A percentile compares a stretch with the other conserved stretches of the same genome.
Evolutionary conservation across 495 filamentous ascomycete species (phyloP).

Genomic region (Penicillium soppii): DNA sequence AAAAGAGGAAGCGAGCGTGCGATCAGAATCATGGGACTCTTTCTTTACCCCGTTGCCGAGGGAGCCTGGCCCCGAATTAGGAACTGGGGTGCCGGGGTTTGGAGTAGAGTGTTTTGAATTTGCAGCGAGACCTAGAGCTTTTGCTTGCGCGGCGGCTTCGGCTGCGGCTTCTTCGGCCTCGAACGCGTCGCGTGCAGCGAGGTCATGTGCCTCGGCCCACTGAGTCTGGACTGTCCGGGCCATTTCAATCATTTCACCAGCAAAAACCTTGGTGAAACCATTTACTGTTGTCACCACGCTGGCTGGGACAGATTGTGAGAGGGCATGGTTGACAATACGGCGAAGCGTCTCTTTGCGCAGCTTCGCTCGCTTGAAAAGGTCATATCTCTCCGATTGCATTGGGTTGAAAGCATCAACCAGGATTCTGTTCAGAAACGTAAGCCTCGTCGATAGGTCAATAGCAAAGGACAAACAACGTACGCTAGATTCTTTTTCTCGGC

Average conservation of each 20-base stretch:
- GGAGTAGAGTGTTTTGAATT: slow-evolving; percentile 17
- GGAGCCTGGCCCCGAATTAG: background rate
- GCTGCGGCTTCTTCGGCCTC: slow-evolving; percentile 36
- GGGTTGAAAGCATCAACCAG: slow-evolving; percentile 67
- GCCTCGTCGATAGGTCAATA: slow-evolving; percentile 5
- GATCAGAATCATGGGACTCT: slow-evolving; percentile 18
- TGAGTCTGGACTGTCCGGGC: slow-evolving; percentile 77
- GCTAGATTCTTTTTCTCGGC: slow-evolving; percentile 68
- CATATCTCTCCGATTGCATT: slow-evolving; percentile 70
- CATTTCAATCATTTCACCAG: slow-evolving; percentile 78
- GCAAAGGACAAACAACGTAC: slow-evolving; percentile 33
- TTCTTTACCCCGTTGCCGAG: slow-evolving; percentile 24
- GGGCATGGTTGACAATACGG: slow-evolving; percentile 80
- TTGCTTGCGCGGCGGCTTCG: slow-evolving; percentile 40
- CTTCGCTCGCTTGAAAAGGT: slow-evolving; percentile 68
- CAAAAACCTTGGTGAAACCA: slow-evolving; percentile 78
- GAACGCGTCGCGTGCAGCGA: slow-evolving; percentile 32
- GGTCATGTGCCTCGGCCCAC: slow-evolving; percentile 60
- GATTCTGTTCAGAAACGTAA: slow-evolving; percentile 43
- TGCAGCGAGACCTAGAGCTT: slow-evolving; percentile 23
- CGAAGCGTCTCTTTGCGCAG: slow-evolving; percentile 62
- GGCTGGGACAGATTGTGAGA: slow-evolving; percentile 80
- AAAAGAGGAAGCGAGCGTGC: slow-evolving; percentile 15
- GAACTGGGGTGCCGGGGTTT: slow-evolving; percentile 17
- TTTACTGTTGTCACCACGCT: slow-evolving; percentile 78